Conservation (phyloP, 768 basidiomycete species). For the Amanita thiersii region DNA sequence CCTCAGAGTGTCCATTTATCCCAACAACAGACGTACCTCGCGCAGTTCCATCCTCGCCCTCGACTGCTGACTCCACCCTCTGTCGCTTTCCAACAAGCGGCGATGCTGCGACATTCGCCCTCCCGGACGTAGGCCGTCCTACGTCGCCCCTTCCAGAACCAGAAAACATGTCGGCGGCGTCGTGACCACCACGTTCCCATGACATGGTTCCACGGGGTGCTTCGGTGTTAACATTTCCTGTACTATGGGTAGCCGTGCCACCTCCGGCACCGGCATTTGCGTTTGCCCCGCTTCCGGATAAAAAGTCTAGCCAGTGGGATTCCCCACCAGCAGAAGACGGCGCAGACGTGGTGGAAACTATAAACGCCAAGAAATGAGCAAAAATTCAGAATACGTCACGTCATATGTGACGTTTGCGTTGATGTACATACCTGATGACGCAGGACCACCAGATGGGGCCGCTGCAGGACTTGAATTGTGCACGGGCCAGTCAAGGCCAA, state of each 20-base stretch:
- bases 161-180: neutral
- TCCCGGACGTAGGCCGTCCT: neutral
- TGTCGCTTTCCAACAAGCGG: neutral
- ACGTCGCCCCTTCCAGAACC: neutral
- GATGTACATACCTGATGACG: slow-evolving; percentile 16
- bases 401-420: no score
- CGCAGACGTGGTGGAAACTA: slow-evolving; percentile 5
- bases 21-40: neutral
- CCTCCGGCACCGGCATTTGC: neutral
- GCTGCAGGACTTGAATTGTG: slow-evolving; percentile 14
- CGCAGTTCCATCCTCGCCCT: neutral
- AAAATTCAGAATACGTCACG: no score
- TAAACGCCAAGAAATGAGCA: slow-evolving; percentile 4
- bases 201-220: slow-evolving; percentile 15
- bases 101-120: neutral
- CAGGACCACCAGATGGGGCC: slow-evolving; percentile 7
- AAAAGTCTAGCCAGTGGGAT: slow-evolving; percentile 23
- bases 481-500: slow-evolving; percentile 29
- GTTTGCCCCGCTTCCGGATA: slow-evolving; percentile 17
- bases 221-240: neutral
- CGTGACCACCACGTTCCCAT: slow-evolving; percentile 18
- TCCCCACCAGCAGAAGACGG: slow-evolving; percentile 9
- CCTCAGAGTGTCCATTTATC: neutral
- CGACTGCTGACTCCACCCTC: neutral
- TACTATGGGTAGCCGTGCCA: neutral